Base-by-base conservation (phyloP, 805 yeast species). In the Lachancea meyersii region DNA sequence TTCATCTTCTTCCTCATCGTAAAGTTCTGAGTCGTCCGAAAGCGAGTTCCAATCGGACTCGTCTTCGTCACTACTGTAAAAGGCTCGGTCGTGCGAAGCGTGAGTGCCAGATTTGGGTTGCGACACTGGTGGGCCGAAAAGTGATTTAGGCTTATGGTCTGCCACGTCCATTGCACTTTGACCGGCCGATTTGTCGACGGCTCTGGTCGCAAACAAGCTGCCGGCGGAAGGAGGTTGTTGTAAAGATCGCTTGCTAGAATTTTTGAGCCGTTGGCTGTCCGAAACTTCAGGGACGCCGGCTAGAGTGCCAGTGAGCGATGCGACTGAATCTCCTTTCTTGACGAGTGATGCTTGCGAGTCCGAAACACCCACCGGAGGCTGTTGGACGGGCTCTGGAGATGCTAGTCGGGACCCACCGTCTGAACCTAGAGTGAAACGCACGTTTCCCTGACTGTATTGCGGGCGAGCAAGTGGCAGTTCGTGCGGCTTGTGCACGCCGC, bases 31-130 rank as follows among this genome's bases (percentile, higher is more conserved):
- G 24, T 58, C 63, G 31, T 53, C 58, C 3, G 57, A 50, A 3
- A 54, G 35, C n/a, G 58, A 50, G 38, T 60, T 56, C 63, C 63
- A 60, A 40, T 57, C 64, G 4, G 65, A 60, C 27, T 57, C 62
- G 13, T 60, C 63, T 24, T 60, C 67, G 19, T 61, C 68, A 35
- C 64, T 58, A 32, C 64, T 58, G 38, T 61, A 54, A 32, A 58
- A 61, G 21, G 58, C 46, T 5, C 28, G 13, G 22, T 38, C 26
- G 21, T 51, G 53, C 18, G 55, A 50, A 17, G 49, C 43, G 11
- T 43, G 43, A 14, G 43, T 11, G 22, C 21, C 35, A 14, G 40
- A 28, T 28, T 22, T 38, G n/a, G 30, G 30, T 6, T 22, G 35
- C 8, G 44, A 39, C 31, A 35, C 26, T 9, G 32, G 39, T n/a